Base-by-base conservation (phyloP, 2,329 filamentous ascomycete genomes). In the Catunica adiposa region DNA sequence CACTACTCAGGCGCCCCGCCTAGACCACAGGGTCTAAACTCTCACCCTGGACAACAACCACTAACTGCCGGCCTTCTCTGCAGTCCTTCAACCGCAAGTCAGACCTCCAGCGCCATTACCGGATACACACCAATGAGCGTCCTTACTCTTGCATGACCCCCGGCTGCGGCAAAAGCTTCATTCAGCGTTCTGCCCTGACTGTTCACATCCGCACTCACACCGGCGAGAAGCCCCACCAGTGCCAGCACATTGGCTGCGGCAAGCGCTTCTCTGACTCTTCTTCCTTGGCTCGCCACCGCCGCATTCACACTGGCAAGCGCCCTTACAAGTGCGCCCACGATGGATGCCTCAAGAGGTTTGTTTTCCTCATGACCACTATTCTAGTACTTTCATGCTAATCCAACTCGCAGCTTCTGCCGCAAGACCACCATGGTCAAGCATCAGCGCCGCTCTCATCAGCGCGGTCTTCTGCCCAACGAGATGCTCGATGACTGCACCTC, bases 81-180 rank as follows among this genome's bases (percentile, higher is more conserved):
- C 61, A 84, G 82, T 82, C 78, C 68, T 85, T 85, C 71, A 84
- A 84, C 67, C 74, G 82, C 63, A 84, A 84, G 66, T 84, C 82
- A 17, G 82, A 84, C 62, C 69, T 85, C 59, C 80, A 83, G 63
- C 74, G 82, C 64, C 82, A 85, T 63, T 82, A 82, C 63, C 75
- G 82, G 60, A 85, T 84, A 63, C 82, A 85, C 67, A 85, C 82
- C 55, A 84, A 84, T 63, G 81, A 84, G 66, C 71, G 81, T 20
- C 82, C 82, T 8, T 84, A 83, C 64, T 72, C 74, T 29, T 85
- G 81, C 67, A 70, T 70, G 56, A 76, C 72, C 7, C 72, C 72
- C 7, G 77, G 75, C 4, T 85, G 82, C 63, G 78, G 78, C 47
- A 84, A 85, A 69, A 80, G 78, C 66, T 85, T 85, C 66, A 84